phyloP scores from a whole-genome alignment of 179 eudicot species.

The Gypsophila paniculata region DNA sequence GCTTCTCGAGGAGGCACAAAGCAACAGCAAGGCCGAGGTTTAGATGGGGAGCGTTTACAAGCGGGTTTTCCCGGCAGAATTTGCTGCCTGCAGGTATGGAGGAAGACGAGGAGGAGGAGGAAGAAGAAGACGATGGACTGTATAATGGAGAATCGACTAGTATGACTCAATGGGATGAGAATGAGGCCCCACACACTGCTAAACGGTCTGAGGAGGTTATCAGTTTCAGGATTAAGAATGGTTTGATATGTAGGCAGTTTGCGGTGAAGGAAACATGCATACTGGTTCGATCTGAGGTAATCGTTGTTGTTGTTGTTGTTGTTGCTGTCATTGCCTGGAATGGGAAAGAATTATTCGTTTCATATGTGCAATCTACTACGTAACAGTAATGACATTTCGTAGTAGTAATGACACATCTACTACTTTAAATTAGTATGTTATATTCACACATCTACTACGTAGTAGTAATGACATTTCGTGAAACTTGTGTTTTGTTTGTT shows the following conservation, averaged over 20 bases:
- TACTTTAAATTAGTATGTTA: background rate
- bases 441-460: background rate
- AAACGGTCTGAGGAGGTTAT: conserved; percentile 75
- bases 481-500: background rate
- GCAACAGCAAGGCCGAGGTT: conserved; percentile 31
- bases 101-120: conserved; percentile 26
- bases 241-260: conserved; percentile 66
- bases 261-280: conserved; percentile 79
- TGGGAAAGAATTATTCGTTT: too few species aligned
- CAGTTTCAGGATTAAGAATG: conserved; percentile 47
- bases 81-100: conserved; percentile 47
- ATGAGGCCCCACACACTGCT: conserved; percentile 44
- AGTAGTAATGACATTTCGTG: background rate
- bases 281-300: conserved; percentile 81
- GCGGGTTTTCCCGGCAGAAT: conserved; percentile 38
- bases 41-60: conserved; percentile 26
- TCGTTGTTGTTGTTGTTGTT: background rate
- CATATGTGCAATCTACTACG: background rate
- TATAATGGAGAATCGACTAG: conserved; percentile 54
- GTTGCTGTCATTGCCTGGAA: background rate
- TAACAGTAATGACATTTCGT: background rate
- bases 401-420: too few species aligned
- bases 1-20: conserved; percentile 57
- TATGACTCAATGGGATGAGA: conserved; percentile 45
- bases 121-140: conserved; percentile 31